Evolutionary conservation across 2,329 filamentous ascomycete genomes (phyloP).

Genomic region (Diplodia intermedia): DNA sequence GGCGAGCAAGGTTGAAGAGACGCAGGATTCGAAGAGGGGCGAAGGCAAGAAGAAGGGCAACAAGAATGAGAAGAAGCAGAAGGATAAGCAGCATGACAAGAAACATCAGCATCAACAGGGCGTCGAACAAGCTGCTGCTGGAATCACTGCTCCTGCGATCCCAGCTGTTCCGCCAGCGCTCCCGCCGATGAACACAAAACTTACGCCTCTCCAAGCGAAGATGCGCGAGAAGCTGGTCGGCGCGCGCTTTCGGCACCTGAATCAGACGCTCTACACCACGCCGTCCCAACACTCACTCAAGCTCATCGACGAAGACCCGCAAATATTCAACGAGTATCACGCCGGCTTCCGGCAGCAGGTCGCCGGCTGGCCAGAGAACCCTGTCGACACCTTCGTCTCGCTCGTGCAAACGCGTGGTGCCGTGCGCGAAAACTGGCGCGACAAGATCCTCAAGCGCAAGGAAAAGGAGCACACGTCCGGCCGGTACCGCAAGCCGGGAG

Average conservation of each 20-base stretch:
- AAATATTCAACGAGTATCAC: conserved; percentile 97
- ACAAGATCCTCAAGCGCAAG: conserved; percentile 49
- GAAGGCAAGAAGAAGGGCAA: conserved; percentile 32
- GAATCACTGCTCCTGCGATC: conserved; percentile 51
- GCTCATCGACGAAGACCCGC: conserved; percentile 83
- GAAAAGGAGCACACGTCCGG: conserved; percentile 39
- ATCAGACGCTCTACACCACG: conserved; percentile 93
- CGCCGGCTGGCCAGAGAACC: conserved; percentile 94
- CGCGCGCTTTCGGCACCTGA: conserved; percentile 95
- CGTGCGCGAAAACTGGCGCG: conserved; percentile 55
- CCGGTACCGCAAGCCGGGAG: conserved; percentile 32
- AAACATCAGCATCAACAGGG: conserved; percentile 37
- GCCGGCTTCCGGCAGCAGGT: conserved; percentile 96
- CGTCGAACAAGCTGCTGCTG: conserved; percentile 18
- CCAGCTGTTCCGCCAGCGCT: conserved; percentile 39
- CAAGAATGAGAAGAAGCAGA: conserved; percentile 45
- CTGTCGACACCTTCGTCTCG: conserved; percentile 83
- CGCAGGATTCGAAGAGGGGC: conserved; percentile 25
- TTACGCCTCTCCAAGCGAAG: conserved; percentile 89
- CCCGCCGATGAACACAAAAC: conserved; percentile 59
- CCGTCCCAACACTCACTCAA: conserved; percentile 82
- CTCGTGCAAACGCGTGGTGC: conserved; percentile 73
- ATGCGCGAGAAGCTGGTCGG: conserved; percentile 96
- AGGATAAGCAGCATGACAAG: conserved; percentile 45
- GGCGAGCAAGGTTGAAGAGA: conserved; percentile 2